Conservation (phyloP, 2,329 filamentous ascomycete species). For the Lasiodiplodia sp. region DNA sequence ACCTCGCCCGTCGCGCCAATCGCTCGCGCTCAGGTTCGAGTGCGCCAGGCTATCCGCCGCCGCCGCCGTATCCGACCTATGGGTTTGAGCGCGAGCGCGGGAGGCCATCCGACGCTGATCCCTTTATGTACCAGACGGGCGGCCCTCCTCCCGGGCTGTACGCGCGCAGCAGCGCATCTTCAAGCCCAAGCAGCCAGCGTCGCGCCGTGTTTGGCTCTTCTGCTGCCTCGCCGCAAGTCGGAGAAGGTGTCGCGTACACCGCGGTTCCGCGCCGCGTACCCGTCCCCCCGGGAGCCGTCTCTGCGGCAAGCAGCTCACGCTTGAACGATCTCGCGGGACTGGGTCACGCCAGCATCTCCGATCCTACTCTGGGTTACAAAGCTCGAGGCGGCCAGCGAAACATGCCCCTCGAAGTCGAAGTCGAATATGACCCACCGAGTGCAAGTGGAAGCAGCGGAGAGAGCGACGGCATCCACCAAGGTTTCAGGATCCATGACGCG, state of each 20-base stretch:
- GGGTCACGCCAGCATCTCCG: slow-evolving; percentile 11
- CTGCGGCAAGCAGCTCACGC: slow-evolving; percentile 12
- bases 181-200: slow-evolving; percentile 41
- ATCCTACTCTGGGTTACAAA: slow-evolving; percentile 8
- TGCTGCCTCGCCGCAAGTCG: slow-evolving; percentile 33
- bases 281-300: slow-evolving; percentile 34
- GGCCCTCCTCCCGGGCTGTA: slow-evolving; percentile 41
- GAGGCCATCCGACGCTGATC: slow-evolving; percentile 33
- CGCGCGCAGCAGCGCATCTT: slow-evolving; percentile 13
- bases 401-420: slow-evolving; percentile 16
- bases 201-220: slow-evolving; percentile 25
- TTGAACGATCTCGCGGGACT: neutral
- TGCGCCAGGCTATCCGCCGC: slow-evolving; percentile 1
- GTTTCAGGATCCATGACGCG: neutral
- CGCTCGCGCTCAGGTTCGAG: slow-evolving; percentile 34
- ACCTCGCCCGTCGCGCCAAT: slow-evolving; percentile 38
- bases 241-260: slow-evolving; percentile 38
- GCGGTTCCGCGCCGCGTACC: slow-evolving; percentile 47
- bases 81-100: slow-evolving; percentile 32
- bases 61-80: slow-evolving; percentile 37
- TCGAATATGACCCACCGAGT: slow-evolving; percentile 22
- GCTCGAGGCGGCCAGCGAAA: neutral
- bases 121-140: slow-evolving; percentile 34
- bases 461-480: slow-evolving; percentile 9
- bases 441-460: slow-evolving; percentile 27